Conservation (phyloP, 1,284 basidiomycete genomes). For the Heterobasidion parviporum region DNA sequence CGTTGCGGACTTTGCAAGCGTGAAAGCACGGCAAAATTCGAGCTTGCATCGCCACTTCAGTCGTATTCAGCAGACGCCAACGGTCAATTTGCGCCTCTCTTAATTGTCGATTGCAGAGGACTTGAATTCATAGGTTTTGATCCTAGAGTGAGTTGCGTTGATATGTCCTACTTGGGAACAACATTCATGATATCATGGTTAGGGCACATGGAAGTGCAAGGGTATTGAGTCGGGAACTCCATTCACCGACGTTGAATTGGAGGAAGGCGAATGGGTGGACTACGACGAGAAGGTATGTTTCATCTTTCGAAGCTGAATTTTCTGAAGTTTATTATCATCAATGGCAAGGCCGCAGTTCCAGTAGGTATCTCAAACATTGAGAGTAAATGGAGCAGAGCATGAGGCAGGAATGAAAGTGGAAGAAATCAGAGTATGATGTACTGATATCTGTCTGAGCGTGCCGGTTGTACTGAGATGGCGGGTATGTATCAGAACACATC, state of each 20-base stretch:
- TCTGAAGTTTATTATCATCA: not conserved
- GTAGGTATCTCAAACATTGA: constrained; percentile 57
- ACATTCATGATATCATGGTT: not conserved
- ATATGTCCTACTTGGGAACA: not conserved
- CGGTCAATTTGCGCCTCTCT: constrained; percentile 49
- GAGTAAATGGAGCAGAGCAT: constrained; percentile 60
- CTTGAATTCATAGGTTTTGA: constrained; percentile 70
- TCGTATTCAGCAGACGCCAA: constrained; percentile 53
- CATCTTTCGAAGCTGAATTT: not conserved
- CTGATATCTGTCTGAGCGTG: too few species aligned
- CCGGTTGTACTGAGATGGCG: too few species aligned
- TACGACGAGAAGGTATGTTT: constrained; percentile 70
- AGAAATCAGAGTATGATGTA: not conserved
- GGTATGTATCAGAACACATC: too few species aligned
- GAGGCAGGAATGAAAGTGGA: constrained; percentile 1
- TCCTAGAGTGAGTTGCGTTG: constrained; percentile 35
- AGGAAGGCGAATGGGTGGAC: constrained; percentile 67
- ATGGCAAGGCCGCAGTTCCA: constrained; percentile 44
- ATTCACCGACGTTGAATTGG: constrained; percentile 58
- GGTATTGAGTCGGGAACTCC: constrained; percentile 43
- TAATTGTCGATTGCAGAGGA: constrained; percentile 70
- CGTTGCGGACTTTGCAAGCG: constrained; percentile 67
- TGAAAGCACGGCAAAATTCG: constrained; percentile 75
- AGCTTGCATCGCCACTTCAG: constrained; percentile 35
- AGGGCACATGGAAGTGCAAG: constrained; percentile 68